Base-by-base conservation (phyloP, 2,329 filamentous ascomycete species). In the Ophiostoma montium region DNA sequence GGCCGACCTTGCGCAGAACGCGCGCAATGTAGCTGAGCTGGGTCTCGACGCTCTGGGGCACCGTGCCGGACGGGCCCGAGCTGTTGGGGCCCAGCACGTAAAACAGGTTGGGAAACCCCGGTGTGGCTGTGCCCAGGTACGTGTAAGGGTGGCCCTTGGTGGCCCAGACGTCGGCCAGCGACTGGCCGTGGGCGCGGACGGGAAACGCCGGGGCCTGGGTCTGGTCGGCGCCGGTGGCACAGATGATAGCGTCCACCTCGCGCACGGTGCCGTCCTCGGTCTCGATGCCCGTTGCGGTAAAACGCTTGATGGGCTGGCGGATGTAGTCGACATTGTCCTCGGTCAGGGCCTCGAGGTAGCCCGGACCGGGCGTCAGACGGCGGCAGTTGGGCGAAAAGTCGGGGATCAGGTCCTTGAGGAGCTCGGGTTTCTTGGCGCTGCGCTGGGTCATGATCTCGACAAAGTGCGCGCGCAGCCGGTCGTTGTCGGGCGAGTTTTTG, bases 171-270 rank as follows among this genome's bases (percentile, higher is more conserved):
- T 68, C 61, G 11, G 67, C 63, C 2, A 85, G 64, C 50, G 80
- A 70, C 9, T 69, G 61, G 2, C 72, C 76, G 44, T 70, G 62
- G 1, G 75, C 72, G 21, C 67, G 65, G 54, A 86, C 75, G 0
- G 76, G 67, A 54, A 85, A 85, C 0, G 71, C 71, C 0, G 78
- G 78, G 0, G 72, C 65, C 61, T 74, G 68, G 54, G 77, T 70
- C 11, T 71, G 68, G 54, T 82, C 80, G 9, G 78, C 78, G 1
- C 82, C 82, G 0, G 82, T 86, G 1, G 80, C 76, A 56, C 80
- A 85, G 55, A 86, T 76, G 5, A 84, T 66, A 13, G 76, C 75
- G 52, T 84, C 80, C 0, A 82, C 76, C 15, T 75, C 68, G 3
- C 77, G 65, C 30, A 73, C 66, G 0, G 59, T 59, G 2, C 78